These are phyloP conservation scores for Penicillium longicatenatum DNA, from an alignment of 495 filamentous ascomycete species.

Conservation along the genomic window DNA sequence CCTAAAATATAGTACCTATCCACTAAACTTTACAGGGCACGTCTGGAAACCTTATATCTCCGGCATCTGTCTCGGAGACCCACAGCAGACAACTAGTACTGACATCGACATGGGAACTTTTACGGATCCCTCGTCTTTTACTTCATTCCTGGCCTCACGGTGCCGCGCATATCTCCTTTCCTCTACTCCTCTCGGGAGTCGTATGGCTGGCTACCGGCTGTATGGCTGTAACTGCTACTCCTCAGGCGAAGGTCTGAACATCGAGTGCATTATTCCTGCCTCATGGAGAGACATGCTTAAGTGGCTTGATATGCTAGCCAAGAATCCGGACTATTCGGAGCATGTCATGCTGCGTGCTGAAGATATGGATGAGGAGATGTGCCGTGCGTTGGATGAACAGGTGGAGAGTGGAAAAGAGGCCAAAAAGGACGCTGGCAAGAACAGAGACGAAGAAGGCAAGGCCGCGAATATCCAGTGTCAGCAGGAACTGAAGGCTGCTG, in stretches of 20 bases:
- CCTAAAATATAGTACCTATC: constrained; percentile 1
- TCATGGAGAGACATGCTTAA: constrained; percentile 41
- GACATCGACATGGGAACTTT: constrained; percentile 22
- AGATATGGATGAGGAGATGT: constrained; percentile 13
- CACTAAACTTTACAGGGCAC: constrained; percentile 28
- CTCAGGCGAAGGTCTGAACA: constrained; percentile 40
- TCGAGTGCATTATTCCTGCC: constrained; percentile 44
- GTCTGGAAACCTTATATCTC: constrained; percentile 37
- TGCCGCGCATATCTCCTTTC: constrained; percentile 62
- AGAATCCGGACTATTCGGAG: constrained; percentile 34
- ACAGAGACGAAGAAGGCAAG: background rate
- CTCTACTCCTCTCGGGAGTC: constrained; percentile 45
- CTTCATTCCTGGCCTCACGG: constrained; percentile 48
- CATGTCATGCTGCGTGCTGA: constrained; percentile 18
- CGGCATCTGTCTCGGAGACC: constrained; percentile 37
- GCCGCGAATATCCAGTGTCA: background rate
- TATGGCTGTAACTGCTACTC: constrained; percentile 53
- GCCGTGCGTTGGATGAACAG: background rate
- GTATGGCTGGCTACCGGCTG: constrained; percentile 42
- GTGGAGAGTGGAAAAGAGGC: background rate
- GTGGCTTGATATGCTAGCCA: constrained; percentile 43
- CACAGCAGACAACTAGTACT: constrained; percentile 18
- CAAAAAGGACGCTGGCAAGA: background rate
- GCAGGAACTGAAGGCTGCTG: background rate
- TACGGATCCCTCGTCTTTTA: constrained; percentile 27